Conservation (phyloP, 2,329 filamentous ascomycete species). For the Clarireedia homoeocarpa region DNA sequence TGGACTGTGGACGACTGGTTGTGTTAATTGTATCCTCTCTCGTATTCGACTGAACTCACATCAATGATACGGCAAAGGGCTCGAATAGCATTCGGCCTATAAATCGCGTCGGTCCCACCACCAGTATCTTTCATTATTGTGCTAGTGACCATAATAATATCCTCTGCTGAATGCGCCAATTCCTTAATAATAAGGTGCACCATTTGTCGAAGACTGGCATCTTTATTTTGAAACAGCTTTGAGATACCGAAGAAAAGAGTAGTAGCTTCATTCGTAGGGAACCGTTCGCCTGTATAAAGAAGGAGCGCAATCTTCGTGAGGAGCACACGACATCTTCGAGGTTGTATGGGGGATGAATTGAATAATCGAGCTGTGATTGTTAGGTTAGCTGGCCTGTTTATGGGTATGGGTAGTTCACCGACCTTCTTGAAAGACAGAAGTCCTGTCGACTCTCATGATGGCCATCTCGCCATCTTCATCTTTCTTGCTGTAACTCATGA, state of each 20-base stretch:
- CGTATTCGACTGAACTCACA: slow-evolving; percentile 43
- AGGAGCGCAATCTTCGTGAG: slow-evolving; percentile 96
- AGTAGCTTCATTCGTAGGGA: slow-evolving; percentile 94
- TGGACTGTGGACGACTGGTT: slow-evolving; percentile 82
- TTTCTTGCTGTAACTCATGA: slow-evolving; percentile 97
- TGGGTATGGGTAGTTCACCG: slow-evolving; percentile 25
- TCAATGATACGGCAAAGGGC: slow-evolving; percentile 95
- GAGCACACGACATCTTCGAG: slow-evolving; percentile 93
- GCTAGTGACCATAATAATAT: slow-evolving; percentile 99
- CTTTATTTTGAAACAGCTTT: slow-evolving; percentile 99
- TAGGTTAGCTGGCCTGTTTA: slow-evolving; percentile 29
- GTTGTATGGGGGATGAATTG: slow-evolving; percentile 94
- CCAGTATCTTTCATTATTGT: slow-evolving; percentile 99
- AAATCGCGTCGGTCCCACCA: slow-evolving; percentile 87
- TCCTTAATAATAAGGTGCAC: slow-evolving; percentile 98
- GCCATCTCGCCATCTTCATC: slow-evolving; percentile 94
- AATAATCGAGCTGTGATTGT: slow-evolving; percentile 75
- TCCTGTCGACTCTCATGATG: slow-evolving; percentile 95
- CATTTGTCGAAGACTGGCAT: slow-evolving; percentile 96
- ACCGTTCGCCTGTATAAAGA: slow-evolving; percentile 93
- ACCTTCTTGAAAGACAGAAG: slow-evolving; percentile 99
- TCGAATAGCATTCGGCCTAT: slow-evolving; percentile 91
- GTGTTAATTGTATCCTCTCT: slow-evolving; percentile 20
- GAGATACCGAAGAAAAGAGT: slow-evolving; percentile 98
- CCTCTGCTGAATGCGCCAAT: slow-evolving; percentile 87